Conservation (phyloP, 495 filamentous ascomycete genomes). For the Talaromyces trachyspermus region DNA sequence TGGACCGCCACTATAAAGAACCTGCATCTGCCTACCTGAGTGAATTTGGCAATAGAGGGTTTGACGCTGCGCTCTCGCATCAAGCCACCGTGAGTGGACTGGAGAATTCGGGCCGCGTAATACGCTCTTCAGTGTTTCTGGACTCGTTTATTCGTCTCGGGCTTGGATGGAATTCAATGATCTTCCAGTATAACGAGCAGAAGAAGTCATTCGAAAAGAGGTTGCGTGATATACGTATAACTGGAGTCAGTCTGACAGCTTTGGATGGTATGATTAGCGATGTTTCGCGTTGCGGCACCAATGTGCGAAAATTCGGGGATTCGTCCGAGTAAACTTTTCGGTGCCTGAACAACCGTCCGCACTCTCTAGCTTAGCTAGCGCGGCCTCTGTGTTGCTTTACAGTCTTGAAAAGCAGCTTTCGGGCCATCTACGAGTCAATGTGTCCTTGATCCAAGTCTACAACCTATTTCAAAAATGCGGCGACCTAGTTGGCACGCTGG, state of each 20-base stretch:
- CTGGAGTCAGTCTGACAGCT: constrained; percentile 56
- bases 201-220: constrained; percentile 51
- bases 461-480: constrained; percentile 54
- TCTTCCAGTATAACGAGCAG: constrained; percentile 62
- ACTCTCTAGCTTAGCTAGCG: constrained; percentile 30
- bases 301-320: constrained; percentile 53
- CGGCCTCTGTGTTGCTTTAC: constrained; percentile 27
- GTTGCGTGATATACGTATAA: constrained; percentile 50
- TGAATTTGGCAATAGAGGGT: constrained; percentile 64
- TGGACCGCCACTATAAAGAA: constrained; percentile 33
- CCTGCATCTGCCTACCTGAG: constrained; percentile 58
- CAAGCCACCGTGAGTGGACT: constrained; percentile 9
- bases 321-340: constrained; percentile 40
- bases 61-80: constrained; percentile 57
- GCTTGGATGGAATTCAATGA: constrained; percentile 70
- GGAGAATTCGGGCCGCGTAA: constrained; percentile 14
- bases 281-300: constrained; percentile 59
- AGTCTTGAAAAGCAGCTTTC: constrained; percentile 32
- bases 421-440: constrained; percentile 14
- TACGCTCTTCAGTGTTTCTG: constrained; percentile 44
- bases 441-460: constrained; percentile 58
- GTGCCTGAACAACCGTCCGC: constrained; percentile 24
- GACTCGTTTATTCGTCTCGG: constrained; percentile 62
- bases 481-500: constrained; percentile 55
- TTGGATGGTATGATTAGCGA: constrained; percentile 49